phyloP scores from a whole-genome alignment of 1,139 yeast genomes.

The Candida tunisiensis region DNA sequence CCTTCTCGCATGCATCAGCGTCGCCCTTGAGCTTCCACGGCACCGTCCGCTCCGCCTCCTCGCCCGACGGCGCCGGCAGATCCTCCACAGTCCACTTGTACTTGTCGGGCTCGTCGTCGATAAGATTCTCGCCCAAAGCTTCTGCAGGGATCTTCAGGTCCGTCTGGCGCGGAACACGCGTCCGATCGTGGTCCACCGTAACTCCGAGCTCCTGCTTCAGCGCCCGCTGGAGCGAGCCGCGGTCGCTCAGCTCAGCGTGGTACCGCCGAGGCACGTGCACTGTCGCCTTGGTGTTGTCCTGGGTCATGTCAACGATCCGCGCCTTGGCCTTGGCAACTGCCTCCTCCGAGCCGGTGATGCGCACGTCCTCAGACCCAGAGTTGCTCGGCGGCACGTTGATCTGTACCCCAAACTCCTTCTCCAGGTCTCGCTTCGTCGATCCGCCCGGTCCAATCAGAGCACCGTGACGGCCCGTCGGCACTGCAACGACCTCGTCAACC shows the following conservation, averaged over 20 bases:
- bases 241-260: conserved; percentile 49
- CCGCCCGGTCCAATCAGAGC: conserved; percentile 77
- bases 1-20: conserved; percentile 20
- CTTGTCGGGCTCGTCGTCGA: conserved; percentile 7
- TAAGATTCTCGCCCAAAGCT: conserved; percentile 25
- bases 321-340: conserved; percentile 18
- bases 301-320: conserved; percentile 14
- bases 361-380: conserved; percentile 22
- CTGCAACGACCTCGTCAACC: conserved; percentile 35
- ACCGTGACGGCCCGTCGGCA: conserved; percentile 65
- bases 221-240: conserved; percentile 47
- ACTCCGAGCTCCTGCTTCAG: conserved; percentile 39
- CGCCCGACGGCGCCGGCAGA: conserved; percentile 10
- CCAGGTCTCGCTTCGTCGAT: conserved; percentile 51
- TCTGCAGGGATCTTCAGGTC: conserved; percentile 24
- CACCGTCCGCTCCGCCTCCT: conserved; percentile 6
- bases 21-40: conserved; percentile 23
- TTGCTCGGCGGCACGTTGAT: conserved; percentile 47
- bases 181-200: conserved; percentile 44
- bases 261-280: conserved; percentile 40
- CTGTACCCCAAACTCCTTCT: conserved; percentile 47
- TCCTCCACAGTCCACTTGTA: conserved; percentile 15
- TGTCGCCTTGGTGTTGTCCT: conserved; percentile 24
- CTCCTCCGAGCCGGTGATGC: conserved; percentile 16
- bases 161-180: conserved; percentile 7